Conservation (phyloP, 2,329 filamentous ascomycete genomes). For the Coniochaeta ligniaria region DNA sequence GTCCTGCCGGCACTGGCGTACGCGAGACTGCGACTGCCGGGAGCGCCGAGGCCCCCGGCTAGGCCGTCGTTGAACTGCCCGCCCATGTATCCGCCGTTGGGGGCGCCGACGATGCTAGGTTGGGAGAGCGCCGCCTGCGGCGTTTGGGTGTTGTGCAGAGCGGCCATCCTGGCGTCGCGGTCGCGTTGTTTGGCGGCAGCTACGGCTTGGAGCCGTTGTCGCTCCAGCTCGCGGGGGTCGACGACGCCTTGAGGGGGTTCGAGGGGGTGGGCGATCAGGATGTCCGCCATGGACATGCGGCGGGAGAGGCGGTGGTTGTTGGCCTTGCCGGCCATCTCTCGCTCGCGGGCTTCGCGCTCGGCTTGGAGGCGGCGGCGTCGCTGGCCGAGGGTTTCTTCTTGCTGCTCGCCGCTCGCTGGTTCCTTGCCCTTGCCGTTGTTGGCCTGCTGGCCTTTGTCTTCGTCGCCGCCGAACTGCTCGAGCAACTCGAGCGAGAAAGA, state of each 20-base stretch:
- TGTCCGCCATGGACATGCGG: constrained; percentile 52
- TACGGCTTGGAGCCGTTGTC: constrained; percentile 32
- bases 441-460: constrained; percentile 28
- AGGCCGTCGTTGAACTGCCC: constrained; percentile 49
- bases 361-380: constrained; percentile 67
- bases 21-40: constrained; percentile 7
- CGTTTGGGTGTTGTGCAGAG: constrained; percentile 41
- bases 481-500: constrained; percentile 66
- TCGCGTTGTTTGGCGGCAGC: constrained; percentile 31
- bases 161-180: constrained; percentile 40
- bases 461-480: constrained; percentile 50
- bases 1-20: constrained; percentile 4
- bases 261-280: constrained; percentile 39
- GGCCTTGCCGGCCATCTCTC: constrained; percentile 38
- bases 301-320: constrained; percentile 22
- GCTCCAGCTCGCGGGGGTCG: constrained; percentile 33
- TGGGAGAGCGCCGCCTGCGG: constrained; percentile 29
- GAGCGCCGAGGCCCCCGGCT: constrained; percentile 25
- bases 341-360: constrained; percentile 56
- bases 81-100: constrained; percentile 38
- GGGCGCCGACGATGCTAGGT: constrained; percentile 18
- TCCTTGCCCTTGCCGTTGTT: constrained; percentile 12
- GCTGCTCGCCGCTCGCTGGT: constrained; percentile 30
- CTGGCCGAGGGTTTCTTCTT: constrained; percentile 72
- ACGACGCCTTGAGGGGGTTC: constrained; percentile 18